Percentiles rank a stretch among this genome's conserved stretches.
phyloP scores from a whole-genome alignment of 306 rosid species.

The Sophora flavescens region DNA sequence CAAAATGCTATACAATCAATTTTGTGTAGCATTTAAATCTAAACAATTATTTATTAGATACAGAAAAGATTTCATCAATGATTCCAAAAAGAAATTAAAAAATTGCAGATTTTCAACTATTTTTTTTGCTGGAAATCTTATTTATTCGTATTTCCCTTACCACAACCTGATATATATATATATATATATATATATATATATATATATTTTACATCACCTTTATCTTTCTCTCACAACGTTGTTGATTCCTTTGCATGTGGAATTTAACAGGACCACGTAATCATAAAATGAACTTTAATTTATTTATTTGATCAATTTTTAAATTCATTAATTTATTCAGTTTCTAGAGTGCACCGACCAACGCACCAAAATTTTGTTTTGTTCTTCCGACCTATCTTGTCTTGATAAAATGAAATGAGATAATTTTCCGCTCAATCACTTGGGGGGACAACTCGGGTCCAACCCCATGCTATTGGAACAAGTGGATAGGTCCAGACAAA shows the following conservation, averaged over 20 bases:
- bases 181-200: too few relatives aligned
- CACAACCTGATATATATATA: too few relatives aligned
- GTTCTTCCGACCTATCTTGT: constrained; percentile 7
- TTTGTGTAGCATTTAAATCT: too few relatives aligned
- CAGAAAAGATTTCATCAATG: too few relatives aligned
- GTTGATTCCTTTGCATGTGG: constrained; percentile 22
- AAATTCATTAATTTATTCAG: neutral
- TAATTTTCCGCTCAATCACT: constrained; percentile 29
- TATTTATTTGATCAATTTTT: neutral
- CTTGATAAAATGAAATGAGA: constrained; percentile 14
- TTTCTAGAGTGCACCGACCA: constrained; percentile 51
- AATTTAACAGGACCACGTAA: constrained; percentile 19
- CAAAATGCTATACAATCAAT: too few relatives aligned
- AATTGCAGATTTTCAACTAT: too few relatives aligned
- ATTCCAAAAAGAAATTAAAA: too few relatives aligned
- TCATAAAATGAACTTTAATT: neutral
- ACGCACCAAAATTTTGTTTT: neutral
- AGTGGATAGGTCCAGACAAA: constrained; percentile 39
- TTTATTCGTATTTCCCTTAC: too few relatives aligned
- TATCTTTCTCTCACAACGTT: neutral
- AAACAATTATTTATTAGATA: too few relatives aligned
- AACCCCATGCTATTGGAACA: constrained; percentile 23
- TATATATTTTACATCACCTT: too few relatives aligned
- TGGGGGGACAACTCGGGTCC: constrained; percentile 36
- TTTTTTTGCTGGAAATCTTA: too few relatives aligned